Conservation (phyloP, 176 grass and related monocot species). For the maize (Zea mays) region Zm-B73-REFERENCE-NAM-5.0 NC_050096.1:55230001-55230500, state of each 20-base stretch:
- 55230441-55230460: too few relatives aligned
- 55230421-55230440: too few relatives aligned
- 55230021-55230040: conserved; percentile 49
- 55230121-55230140: conserved; percentile 9
- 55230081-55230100: conserved; percentile 93
- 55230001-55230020: conserved; percentile 18
- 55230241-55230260: not conserved
- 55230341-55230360: not conserved
- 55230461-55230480: too few relatives aligned
- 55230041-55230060: conserved; percentile 55
- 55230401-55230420: too few relatives aligned
- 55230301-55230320: not conserved
- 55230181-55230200: not conserved
- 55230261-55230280: not conserved
- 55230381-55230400: too few relatives aligned
- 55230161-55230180: conserved; percentile 17
- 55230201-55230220: conserved; percentile 5
- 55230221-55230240: not conserved
- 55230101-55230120: conserved; percentile 56
- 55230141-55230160: not conserved
- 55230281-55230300: not conserved
- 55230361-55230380: too few relatives aligned
- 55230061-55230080: conserved; percentile 84
- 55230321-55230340: not conserved
- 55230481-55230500: too few relatives aligned